A percentile compares a stretch with the other conserved stretches of the same genome.
phyloP scores from a whole-genome alignment of 2,329 filamentous ascomycete species.

The Lecanicillium sp. region DNA sequence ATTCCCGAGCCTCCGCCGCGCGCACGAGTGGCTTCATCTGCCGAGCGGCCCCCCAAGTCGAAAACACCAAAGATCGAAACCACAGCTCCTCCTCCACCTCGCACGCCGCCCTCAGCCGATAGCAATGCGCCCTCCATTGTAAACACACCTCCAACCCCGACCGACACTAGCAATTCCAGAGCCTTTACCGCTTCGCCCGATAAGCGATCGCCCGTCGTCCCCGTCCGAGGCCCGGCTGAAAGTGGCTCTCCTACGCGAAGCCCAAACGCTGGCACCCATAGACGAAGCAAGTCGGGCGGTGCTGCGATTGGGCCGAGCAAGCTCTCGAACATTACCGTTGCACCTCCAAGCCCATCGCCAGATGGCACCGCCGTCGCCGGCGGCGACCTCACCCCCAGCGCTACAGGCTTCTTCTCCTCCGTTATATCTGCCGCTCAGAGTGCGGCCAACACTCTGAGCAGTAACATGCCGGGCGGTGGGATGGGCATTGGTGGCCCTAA shows the following conservation, averaged over 20 bases:
- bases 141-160: conserved; percentile 60
- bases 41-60: conserved; percentile 19
- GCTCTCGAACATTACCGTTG: conserved; percentile 67
- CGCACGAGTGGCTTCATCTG: conserved; percentile 17
- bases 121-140: conserved; percentile 47
- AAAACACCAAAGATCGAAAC: conserved; percentile 22
- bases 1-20: conserved; percentile 21
- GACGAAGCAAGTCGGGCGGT: conserved; percentile 46
- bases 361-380: conserved; percentile 39
- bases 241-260: conserved; percentile 53
- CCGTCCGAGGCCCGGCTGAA: conserved; percentile 29
- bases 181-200: conserved; percentile 17
- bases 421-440: conserved; percentile 91
- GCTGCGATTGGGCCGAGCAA: conserved; percentile 67
- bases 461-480: conserved; percentile 62
- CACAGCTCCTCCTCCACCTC: conserved; percentile 26
- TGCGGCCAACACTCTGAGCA: conserved; percentile 70
- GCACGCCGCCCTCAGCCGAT: conserved; percentile 40
- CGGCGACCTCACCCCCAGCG: conserved; percentile 47
- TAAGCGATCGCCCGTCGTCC: conserved; percentile 21
- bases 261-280: conserved; percentile 62
- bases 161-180: conserved; percentile 28
- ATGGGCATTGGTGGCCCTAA: conserved; percentile 41
- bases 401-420: conserved; percentile 81
- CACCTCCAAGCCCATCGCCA: conserved; percentile 66